Evolutionary conservation across 768 basidiomycete genomes (phyloP).

Genomic region (Mycena latifolia): DNA sequence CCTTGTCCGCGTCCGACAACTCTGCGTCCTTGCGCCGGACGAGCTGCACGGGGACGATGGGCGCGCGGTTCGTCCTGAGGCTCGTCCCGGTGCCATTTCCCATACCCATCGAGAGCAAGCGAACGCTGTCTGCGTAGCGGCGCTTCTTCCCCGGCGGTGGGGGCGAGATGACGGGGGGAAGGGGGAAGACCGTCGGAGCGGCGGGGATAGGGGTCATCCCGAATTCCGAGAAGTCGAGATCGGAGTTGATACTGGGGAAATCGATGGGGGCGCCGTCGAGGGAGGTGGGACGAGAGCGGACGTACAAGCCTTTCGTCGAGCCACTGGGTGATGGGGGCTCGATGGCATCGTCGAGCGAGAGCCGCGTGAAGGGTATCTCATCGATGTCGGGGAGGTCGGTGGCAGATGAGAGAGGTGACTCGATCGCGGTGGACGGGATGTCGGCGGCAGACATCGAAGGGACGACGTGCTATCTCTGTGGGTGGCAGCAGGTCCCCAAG

Average conservation of each 20-base stretch:
- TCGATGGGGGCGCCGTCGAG: conserved; percentile 13
- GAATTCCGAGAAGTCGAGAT: neutral
- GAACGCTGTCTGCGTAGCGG: conserved; percentile 14
- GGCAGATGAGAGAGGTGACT: too few relatives aligned
- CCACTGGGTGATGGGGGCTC: conserved; percentile 15
- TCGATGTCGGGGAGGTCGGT: neutral
- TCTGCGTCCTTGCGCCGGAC: neutral
- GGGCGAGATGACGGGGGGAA: neutral
- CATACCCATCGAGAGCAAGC: neutral
- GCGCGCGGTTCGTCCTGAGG: conserved; percentile 3
- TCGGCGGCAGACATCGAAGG: too few relatives aligned
- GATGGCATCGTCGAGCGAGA: neutral
- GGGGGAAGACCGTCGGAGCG: neutral
- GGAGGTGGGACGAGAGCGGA: conserved; percentile 20
- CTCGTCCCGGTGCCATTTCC: conserved; percentile 14
- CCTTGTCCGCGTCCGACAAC: neutral
- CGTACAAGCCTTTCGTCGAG: conserved; percentile 7
- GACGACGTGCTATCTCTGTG: neutral
- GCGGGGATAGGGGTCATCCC: neutral
- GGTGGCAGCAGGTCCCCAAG: neutral
- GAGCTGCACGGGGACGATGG: neutral
- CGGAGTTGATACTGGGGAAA: conserved; percentile 2
- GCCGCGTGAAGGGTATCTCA: neutral
- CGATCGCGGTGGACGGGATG: neutral
- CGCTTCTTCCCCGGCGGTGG: conserved; percentile 1